Conservation (phyloP, 129 eudicot species). For the Calendula officinalis region DNA sequence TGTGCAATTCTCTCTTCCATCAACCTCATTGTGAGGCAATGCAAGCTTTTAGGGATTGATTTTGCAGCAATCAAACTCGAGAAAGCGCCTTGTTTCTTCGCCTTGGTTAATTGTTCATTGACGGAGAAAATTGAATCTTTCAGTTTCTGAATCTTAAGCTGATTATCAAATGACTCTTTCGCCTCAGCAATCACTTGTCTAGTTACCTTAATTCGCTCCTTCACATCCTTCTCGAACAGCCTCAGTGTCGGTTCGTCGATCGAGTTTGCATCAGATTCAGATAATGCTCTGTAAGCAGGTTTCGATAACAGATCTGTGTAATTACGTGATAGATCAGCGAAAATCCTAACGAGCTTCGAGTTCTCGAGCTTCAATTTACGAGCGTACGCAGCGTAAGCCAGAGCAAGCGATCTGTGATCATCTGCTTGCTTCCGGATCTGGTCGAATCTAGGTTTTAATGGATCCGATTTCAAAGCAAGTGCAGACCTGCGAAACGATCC, state of each 20-base stretch:
- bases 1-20: conserved; percentile 91
- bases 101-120: conserved; percentile 85
- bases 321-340: conserved; percentile 73
- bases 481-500: conserved; percentile 52
- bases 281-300: conserved; percentile 52
- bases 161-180: conserved; percentile 88
- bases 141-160: conserved; percentile 90
- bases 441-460: conserved; percentile 73
- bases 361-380: conserved; percentile 88
- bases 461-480: conserved; percentile 82
- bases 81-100: conserved; percentile 92
- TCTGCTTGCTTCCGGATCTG: conserved; percentile 92
- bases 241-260: conserved; percentile 63
- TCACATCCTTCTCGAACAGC: conserved; percentile 85
- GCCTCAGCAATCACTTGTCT: conserved; percentile 88
- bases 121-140: conserved; percentile 79
- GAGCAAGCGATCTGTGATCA: conserved; percentile 68
- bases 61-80: conserved; percentile 94
- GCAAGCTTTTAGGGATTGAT: conserved; percentile 87
- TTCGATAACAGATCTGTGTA: conserved; percentile 69
- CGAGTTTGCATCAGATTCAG: conserved; percentile 47
- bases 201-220: conserved; percentile 80
- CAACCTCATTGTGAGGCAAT: conserved; percentile 81
- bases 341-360: conserved; percentile 72
- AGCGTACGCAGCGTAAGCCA: conserved; percentile 94